Percentiles rank a stretch among this genome's conserved stretches.
Evolutionary conservation across 257 asterid species (phyloP).

Genomic region (Solanum paucissectum): DNA sequence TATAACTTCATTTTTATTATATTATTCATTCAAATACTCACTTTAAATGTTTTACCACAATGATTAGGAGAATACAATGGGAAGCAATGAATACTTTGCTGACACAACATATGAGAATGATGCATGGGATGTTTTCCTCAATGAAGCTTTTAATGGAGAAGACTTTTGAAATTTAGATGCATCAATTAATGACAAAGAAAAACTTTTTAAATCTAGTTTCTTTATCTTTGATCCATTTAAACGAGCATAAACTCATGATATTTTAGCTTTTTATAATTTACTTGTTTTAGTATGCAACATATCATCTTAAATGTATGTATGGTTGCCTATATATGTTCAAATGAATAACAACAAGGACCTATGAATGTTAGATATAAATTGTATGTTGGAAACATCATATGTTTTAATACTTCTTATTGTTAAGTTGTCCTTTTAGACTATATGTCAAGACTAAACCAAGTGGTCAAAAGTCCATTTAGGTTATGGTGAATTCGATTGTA

Average conservation of each 20-base stretch:
- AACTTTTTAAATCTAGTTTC: neutral
- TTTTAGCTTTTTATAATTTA: neutral
- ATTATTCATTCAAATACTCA: neutral
- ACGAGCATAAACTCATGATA: neutral
- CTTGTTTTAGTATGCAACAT: neutral
- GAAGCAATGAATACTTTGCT: neutral
- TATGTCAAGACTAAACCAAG: neutral
- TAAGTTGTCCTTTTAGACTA: neutral
- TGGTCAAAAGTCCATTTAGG: neutral
- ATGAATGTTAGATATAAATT: neutral
- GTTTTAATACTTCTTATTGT: neutral
- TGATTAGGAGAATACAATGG: neutral
- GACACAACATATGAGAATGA: neutral
- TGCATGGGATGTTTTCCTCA: neutral
- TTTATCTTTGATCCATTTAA: neutral
- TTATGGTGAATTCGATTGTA: neutral
- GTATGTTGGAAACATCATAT: neutral
- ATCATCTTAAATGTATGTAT: neutral
- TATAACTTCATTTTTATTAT: neutral
- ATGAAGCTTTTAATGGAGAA: neutral
- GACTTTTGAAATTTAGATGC: neutral
- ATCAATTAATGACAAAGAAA: neutral
- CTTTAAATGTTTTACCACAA: neutral
- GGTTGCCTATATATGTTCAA: neutral
- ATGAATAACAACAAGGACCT: neutral